Evolutionary conservation across 305 asterid species (phyloP).

Genomic region (Fraxinus floribunda): DNA sequence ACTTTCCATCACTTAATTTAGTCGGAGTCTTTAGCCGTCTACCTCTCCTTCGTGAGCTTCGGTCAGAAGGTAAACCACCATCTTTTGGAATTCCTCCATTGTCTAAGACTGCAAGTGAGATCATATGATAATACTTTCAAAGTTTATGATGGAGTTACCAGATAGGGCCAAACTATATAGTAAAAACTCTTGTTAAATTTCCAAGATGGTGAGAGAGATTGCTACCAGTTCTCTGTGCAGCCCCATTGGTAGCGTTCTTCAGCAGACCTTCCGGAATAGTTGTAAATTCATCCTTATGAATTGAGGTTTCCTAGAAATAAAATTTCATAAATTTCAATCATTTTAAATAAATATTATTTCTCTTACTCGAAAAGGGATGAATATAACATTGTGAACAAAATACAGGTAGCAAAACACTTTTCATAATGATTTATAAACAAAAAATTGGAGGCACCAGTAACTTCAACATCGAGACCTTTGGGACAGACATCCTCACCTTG

Average conservation of each 20-base stretch:
- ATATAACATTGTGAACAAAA: not conserved
- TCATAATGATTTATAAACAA: not conserved
- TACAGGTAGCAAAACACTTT: conserved; percentile 10
- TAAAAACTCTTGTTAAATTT: conserved; percentile 7
- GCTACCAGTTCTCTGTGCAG: conserved; percentile 46
- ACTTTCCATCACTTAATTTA: conserved; percentile 46
- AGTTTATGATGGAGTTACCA: not conserved
- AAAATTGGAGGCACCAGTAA: not conserved
- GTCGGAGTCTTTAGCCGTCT: conserved; percentile 55
- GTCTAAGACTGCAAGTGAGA: conserved; percentile 38
- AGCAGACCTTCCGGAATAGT: conserved; percentile 31
- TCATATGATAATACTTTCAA: conserved; percentile 19
- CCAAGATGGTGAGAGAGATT: conserved; percentile 13
- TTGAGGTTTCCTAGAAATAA: conserved; percentile 37
- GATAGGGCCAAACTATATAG: conserved; percentile 12
- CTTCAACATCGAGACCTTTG: not conserved
- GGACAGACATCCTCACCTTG: conserved; percentile 39
- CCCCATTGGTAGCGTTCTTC: conserved; percentile 38
- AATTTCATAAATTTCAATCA: conserved; percentile 21
- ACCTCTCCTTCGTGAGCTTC: conserved; percentile 69
- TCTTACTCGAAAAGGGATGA: not conserved
- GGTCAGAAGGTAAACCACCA: conserved; percentile 46
- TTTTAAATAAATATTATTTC: conserved; percentile 4
- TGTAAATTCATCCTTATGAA: conserved; percentile 38
- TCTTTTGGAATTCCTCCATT: conserved; percentile 49